phyloP scores from a whole-genome alignment of 306 rosid species.

The Pyrus communis region DNA sequence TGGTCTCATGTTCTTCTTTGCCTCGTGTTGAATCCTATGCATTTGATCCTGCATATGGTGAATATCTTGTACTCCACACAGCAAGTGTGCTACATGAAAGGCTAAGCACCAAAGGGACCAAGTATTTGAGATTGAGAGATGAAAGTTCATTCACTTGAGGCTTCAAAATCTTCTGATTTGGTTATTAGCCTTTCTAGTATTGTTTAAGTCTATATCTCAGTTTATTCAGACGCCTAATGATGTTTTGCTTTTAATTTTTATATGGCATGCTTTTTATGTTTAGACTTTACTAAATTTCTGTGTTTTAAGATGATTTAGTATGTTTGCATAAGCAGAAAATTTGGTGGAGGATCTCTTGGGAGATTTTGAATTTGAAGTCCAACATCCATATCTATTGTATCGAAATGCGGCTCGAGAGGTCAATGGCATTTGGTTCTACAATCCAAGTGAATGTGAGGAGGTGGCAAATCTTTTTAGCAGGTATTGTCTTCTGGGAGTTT shows the following conservation, averaged over 20 bases:
- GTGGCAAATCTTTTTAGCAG: conserved; percentile 83
- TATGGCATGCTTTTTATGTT: background rate
- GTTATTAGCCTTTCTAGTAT: background rate
- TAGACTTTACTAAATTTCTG: background rate
- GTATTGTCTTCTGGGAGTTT: conserved; percentile 16
- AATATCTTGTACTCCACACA: background rate
- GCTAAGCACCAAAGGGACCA: background rate
- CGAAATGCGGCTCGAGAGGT: conserved; percentile 88
- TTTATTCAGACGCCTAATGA: background rate
- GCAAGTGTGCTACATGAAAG: background rate
- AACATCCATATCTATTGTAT: conserved; percentile 74
- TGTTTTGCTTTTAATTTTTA: background rate
- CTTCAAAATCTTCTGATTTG: background rate
- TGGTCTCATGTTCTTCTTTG: background rate
- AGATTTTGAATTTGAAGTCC: conserved; percentile 86
- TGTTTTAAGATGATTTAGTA: background rate
- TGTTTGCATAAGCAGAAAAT: conserved; percentile 46
- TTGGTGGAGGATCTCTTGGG: conserved; percentile 87
- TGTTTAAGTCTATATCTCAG: background rate
- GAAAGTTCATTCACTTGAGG: background rate
- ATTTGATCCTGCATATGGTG: background rate
- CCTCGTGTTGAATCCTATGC: background rate
- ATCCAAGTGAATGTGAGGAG: conserved; percentile 79
- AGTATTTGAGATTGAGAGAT: background rate
- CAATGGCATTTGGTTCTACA: conserved; percentile 96